Conservation (phyloP, 768 basidiomycete species). For the Dioszegia crocea region DNA sequence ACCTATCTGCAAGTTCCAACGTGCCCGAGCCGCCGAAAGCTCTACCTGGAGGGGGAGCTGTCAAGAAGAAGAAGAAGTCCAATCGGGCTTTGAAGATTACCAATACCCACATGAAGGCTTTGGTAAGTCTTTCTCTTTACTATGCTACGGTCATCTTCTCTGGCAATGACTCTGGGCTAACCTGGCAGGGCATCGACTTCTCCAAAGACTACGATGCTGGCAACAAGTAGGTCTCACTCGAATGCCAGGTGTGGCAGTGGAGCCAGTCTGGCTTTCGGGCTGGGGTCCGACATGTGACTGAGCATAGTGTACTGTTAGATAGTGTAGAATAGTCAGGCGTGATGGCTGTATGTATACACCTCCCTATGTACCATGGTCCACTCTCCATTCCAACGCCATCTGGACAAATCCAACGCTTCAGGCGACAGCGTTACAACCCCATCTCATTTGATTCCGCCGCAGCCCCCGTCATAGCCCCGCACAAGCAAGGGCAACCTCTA, state of each 20-base stretch:
- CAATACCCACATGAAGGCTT: slow-evolving; percentile 25
- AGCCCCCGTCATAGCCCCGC: slow-evolving; percentile 8
- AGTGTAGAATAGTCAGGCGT: too few relatives aligned
- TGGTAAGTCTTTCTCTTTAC: slow-evolving; percentile 8
- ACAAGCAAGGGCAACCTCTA: background rate
- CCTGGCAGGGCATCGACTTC: slow-evolving; percentile 25
- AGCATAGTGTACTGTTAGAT: too few relatives aligned
- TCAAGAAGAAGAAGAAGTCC: slow-evolving; percentile 22
- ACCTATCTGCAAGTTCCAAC: slow-evolving; percentile 15
- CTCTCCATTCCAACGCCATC: too few relatives aligned
- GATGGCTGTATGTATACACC: too few relatives aligned
- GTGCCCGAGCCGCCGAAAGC: slow-evolving; percentile 14
- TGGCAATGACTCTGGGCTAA: background rate
- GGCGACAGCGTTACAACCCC: background rate
- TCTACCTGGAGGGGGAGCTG: background rate
- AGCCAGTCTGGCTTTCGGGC: too few relatives aligned
- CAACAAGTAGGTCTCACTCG: background rate
- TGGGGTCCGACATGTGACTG: too few relatives aligned
- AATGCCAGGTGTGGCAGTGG: too few relatives aligned
- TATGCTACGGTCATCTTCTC: background rate
- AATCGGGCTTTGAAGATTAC: slow-evolving; percentile 21
- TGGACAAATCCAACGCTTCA: too few relatives aligned
- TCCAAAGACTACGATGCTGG: slow-evolving; percentile 22
- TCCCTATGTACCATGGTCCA: too few relatives aligned
- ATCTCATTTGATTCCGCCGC: slow-evolving; percentile 6